These are phyloP conservation scores for Solanum chmielewskii DNA, from an alignment of 257 asterid species.

Conservation along the genomic window DNA sequence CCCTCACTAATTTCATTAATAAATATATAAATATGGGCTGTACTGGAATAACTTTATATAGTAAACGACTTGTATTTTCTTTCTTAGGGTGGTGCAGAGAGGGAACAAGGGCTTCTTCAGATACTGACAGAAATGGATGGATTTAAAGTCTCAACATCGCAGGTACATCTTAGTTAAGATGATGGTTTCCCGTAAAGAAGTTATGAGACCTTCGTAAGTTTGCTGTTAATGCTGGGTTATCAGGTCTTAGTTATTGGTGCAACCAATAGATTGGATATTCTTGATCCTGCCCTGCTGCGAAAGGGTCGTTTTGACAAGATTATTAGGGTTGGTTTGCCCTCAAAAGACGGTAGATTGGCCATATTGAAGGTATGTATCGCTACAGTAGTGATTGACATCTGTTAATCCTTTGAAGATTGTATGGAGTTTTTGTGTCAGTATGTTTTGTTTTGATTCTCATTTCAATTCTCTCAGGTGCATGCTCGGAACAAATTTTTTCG, in stretches of 20 bases:
- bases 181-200: neutral
- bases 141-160: slow-evolving; percentile 83
- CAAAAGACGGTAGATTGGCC: slow-evolving; percentile 91
- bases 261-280: slow-evolving; percentile 95
- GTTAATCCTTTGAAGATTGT: neutral
- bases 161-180: slow-evolving; percentile 25
- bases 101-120: slow-evolving; percentile 99
- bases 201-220: neutral
- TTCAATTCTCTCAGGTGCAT: slow-evolving; percentile 55
- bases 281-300: slow-evolving; percentile 93
- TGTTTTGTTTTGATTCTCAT: slow-evolving; percentile 9
- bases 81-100: slow-evolving; percentile 93
- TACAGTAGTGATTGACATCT: neutral
- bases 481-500: slow-evolving; percentile 92
- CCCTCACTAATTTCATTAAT: neutral
- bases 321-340: slow-evolving; percentile 93
- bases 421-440: neutral
- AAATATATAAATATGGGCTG: neutral
- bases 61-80: neutral
- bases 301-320: slow-evolving; percentile 98
- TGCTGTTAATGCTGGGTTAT: neutral
- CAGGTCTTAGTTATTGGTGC: slow-evolving; percentile 97
- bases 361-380: slow-evolving; percentile 62
- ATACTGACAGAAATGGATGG: slow-evolving; percentile 99
- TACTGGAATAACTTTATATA: neutral